Evolutionary conservation across 2,329 filamentous ascomycete species (phyloP).

Genomic region (Penicillium sp.): DNA sequence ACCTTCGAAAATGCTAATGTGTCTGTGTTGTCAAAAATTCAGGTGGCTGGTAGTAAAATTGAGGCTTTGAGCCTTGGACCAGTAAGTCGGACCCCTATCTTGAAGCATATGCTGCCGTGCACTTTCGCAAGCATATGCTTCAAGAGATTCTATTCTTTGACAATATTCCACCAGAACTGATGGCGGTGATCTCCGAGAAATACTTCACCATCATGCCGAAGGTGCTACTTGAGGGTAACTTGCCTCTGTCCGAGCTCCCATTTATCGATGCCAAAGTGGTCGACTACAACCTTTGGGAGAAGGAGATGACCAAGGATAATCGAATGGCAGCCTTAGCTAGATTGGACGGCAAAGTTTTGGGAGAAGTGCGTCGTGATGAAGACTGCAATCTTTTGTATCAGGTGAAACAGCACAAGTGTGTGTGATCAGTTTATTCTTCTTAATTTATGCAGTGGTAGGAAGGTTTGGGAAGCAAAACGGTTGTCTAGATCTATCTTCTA

Average conservation of each 20-base stretch:
- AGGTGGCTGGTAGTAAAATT: no score
- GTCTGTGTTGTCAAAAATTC: no score
- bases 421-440: no score
- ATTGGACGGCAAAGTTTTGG: conserved; percentile 39
- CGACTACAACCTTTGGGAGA: conserved; percentile 26
- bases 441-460: no score
- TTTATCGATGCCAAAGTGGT: conserved; percentile 27
- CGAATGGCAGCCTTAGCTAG: conserved; percentile 39
- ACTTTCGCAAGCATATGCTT: no score
- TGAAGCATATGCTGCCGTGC: no score
- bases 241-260: conserved; percentile 25
- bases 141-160: conserved; percentile 35
- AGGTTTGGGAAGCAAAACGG: no score
- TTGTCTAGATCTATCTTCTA: no score
- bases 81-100: no score
- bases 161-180: conserved; percentile 32
- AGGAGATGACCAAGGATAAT: conserved; percentile 34
- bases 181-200: conserved; percentile 40
- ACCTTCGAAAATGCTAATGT: no score
- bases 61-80: no score
- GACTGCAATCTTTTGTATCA: conserved; percentile 29
- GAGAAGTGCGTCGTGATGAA: conserved; percentile 38
- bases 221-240: conserved; percentile 14
- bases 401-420: conserved; percentile 39
- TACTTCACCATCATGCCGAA: conserved; percentile 35